phyloP scores from a whole-genome alignment of 2,329 filamentous ascomycete species.

The Pestalotiopsis fici region DNA sequence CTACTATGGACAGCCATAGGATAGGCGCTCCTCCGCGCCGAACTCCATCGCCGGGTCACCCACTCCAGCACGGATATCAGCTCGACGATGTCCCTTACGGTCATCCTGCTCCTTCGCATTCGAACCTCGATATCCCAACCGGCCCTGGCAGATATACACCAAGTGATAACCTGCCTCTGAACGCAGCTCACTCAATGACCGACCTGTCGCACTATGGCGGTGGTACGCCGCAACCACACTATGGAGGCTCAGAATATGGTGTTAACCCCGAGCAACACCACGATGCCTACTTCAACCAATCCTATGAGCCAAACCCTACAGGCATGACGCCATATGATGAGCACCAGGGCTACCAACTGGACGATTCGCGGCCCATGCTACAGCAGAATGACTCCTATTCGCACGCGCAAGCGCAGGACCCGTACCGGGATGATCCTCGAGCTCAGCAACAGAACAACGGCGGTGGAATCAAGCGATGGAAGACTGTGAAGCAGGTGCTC shows the following conservation, averaged over 20 bases:
- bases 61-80: slow-evolving; percentile 75
- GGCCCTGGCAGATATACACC: slow-evolving; percentile 59
- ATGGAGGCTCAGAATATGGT: slow-evolving; percentile 66
- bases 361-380: slow-evolving; percentile 78
- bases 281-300: slow-evolving; percentile 81
- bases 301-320: slow-evolving; percentile 71
- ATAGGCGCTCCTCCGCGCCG: slow-evolving; percentile 44
- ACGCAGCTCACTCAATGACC: slow-evolving; percentile 70
- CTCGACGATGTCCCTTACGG: slow-evolving; percentile 77
- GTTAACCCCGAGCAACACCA: slow-evolving; percentile 84
- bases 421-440: slow-evolving; percentile 46
- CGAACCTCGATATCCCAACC: slow-evolving; percentile 69
- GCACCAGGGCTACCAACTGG: slow-evolving; percentile 66
- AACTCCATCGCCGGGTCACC: slow-evolving; percentile 77
- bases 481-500: slow-evolving; percentile 98
- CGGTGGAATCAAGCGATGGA: slow-evolving; percentile 80
- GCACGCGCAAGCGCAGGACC: slow-evolving; percentile 35
- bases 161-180: slow-evolving; percentile 77
- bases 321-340: slow-evolving; percentile 55
- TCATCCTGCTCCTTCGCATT: slow-evolving; percentile 22
- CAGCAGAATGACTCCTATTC: slow-evolving; percentile 55
- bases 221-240: slow-evolving; percentile 38
- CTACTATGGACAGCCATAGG: slow-evolving; percentile 54
- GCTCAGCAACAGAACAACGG: slow-evolving; percentile 49
- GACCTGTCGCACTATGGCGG: slow-evolving; percentile 50